Evolutionary conservation across 2,329 filamentous ascomycete genomes (phyloP).

Genomic region (Aspergillus fructus): DNA sequence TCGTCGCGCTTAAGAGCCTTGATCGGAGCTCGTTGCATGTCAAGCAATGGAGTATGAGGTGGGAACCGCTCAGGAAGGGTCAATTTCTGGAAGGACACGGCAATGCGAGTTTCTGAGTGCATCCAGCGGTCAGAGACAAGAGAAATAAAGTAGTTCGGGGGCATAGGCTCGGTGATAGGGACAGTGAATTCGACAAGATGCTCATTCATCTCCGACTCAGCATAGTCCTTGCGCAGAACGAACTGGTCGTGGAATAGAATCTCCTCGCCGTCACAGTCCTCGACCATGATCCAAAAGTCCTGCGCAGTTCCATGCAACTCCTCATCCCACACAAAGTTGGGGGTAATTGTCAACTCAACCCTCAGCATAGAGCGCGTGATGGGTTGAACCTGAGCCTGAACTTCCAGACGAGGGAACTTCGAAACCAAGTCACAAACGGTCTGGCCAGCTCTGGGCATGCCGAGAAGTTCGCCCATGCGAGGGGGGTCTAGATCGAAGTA

Average conservation of each 20-base stretch:
- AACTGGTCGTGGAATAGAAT: slow-evolving; percentile 95
- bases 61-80: slow-evolving; percentile 94
- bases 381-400: slow-evolving; percentile 91
- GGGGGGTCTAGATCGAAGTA: slow-evolving; percentile 97
- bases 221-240: slow-evolving; percentile 85
- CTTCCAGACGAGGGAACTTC: slow-evolving; percentile 89
- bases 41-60: slow-evolving; percentile 85
- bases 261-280: slow-evolving; percentile 96
- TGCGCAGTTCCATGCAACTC: slow-evolving; percentile 82
- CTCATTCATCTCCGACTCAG: slow-evolving; percentile 80
- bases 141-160: slow-evolving; percentile 97
- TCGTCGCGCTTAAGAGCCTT: slow-evolving; percentile 84
- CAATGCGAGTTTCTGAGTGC: slow-evolving; percentile 91
- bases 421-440: slow-evolving; percentile 81
- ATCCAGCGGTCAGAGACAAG: slow-evolving; percentile 96
- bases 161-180: slow-evolving; percentile 95
- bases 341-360: slow-evolving; percentile 85
- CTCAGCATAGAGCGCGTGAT: slow-evolving; percentile 91
- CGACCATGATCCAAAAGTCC: slow-evolving; percentile 94
- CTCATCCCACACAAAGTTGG: slow-evolving; percentile 96
- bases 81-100: slow-evolving; percentile 92
- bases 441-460: slow-evolving; percentile 83
- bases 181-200: slow-evolving; percentile 96
- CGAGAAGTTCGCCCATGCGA: slow-evolving; percentile 90
- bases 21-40: slow-evolving; percentile 87